Conservation (phyloP, 1,139 yeast genomes). For the Pichia sp. region DNA sequence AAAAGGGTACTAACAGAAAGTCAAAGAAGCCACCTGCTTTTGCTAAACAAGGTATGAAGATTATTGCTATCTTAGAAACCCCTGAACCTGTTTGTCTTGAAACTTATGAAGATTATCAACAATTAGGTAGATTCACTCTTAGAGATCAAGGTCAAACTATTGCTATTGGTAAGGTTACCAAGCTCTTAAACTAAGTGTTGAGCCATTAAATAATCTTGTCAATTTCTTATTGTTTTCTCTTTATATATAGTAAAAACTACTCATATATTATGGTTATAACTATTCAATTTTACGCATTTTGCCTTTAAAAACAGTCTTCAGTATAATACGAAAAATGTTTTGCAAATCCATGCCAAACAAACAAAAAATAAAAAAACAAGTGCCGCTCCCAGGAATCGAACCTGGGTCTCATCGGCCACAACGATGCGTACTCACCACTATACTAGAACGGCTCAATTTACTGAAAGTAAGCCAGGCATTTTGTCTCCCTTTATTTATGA, state of each 20-base stretch:
- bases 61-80: constrained; percentile 84
- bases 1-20: constrained; percentile 93
- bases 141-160: constrained; percentile 98
- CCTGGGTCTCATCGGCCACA: constrained; percentile 23
- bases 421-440: constrained; percentile 22
- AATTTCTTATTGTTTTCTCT: too few relatives aligned
- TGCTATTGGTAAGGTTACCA: constrained; percentile 95
- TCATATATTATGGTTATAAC: too few relatives aligned
- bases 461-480: neutral
- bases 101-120: constrained; percentile 85
- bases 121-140: constrained; percentile 93
- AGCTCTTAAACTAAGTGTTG: constrained; percentile 34
- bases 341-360: too few relatives aligned
- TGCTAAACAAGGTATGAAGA: constrained; percentile 98
- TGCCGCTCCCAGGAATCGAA: constrained; percentile 24
- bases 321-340: too few relatives aligned
- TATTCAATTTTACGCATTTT: neutral
- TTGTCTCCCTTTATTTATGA: too few relatives aligned
- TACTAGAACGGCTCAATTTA: constrained; percentile 18
- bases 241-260: too few relatives aligned
- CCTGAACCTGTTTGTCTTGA: constrained; percentile 88
- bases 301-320: neutral
- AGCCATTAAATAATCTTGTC: neutral
- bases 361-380: constrained; percentile 1
- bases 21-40: constrained; percentile 97